Evolutionary conservation across 129 eudicot species (phyloP), one percentile per base, ranked within the genome.

Genomic region (Chrysanthemum seticuspe): DNA sequence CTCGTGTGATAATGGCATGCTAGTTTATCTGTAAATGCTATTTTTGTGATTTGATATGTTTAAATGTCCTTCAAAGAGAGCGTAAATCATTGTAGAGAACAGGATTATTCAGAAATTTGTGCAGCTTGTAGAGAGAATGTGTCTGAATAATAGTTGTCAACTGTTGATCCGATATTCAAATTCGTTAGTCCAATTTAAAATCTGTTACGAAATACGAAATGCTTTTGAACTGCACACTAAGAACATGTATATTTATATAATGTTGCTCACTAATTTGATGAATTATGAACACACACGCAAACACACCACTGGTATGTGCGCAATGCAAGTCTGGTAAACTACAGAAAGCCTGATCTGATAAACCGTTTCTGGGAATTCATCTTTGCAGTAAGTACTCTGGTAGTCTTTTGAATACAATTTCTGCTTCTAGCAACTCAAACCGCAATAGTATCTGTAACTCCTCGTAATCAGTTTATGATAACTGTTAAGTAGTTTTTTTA

Each of bases 21-120:
- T 53, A 63, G 78, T 76, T 44, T 12, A 25, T 78, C 16, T 71
- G 81, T 78, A 70, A 64, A 71, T 70, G 76, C 49, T 16, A 54
- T 70, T 56, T 70, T 56, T 54, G 16, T 76, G 53, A 31, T 75
- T 59, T 57, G 19, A 62, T 52, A 0, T 50, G 14, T 60, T 19
- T 61, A 61, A 27, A 21, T 71, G 52, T 53, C 63, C 52, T 63
- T 58, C 19, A 62, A 44, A 71, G 23, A 54, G 51, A 55, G 12
- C 71, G 73, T 78, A 71, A 65, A 56, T 78, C 73, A 65, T 54
- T 52, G 40, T 10, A 40, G 53, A 62, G 67, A 53, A 54, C 51
- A 55, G 53, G 15, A 11, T 45, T 67, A 13, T 3, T 67, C 50
- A 19, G 21, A 40, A 71, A 14, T 27, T 54, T 78, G 74, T 55